phyloP scores from a whole-genome alignment of 371 early-diverging fungal species.

The Conidiobolus incongruus region DNA sequence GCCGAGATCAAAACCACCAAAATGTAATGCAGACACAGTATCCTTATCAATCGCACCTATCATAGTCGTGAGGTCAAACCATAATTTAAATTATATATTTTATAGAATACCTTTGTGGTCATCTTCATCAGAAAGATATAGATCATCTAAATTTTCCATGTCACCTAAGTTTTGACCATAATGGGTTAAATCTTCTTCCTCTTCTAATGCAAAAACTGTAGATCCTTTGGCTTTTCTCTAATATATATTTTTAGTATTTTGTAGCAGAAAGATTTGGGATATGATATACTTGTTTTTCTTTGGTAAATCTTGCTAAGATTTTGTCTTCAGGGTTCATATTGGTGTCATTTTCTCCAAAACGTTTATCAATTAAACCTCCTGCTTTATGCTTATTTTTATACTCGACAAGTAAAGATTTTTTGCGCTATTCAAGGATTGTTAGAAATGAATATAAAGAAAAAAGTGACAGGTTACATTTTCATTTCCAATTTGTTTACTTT shows the following conservation, averaged over 20 bases:
- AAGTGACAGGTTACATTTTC: slow-evolving; percentile 31
- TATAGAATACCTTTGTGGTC: slow-evolving; percentile 15
- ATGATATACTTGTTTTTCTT: slow-evolving; percentile 36
- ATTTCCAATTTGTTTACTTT: slow-evolving; percentile 56
- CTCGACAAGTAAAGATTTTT: slow-evolving; percentile 61
- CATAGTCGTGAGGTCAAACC: slow-evolving; percentile 1
- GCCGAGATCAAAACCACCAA: slow-evolving; percentile 55
- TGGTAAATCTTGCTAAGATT: slow-evolving; percentile 83
- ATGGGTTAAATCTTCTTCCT: slow-evolving; percentile 62
- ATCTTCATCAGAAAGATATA: slow-evolving; percentile 39
- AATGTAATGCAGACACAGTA: slow-evolving; percentile 51
- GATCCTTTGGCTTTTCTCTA: slow-evolving; percentile 11
- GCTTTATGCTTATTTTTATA: slow-evolving; percentile 35
- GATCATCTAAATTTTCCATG: slow-evolving; percentile 59
- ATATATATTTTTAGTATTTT: no score
- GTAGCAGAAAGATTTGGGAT: no score
- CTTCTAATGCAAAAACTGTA: slow-evolving; percentile 64
- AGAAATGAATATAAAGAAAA: background rate
- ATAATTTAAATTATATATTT: no score
- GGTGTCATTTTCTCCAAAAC: slow-evolving; percentile 85
- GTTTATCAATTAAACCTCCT: slow-evolving; percentile 68
- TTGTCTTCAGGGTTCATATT: slow-evolving; percentile 80
- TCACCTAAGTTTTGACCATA: slow-evolving; percentile 68
- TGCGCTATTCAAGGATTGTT: slow-evolving; percentile 21
- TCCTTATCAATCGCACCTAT: slow-evolving; percentile 38